phyloP scores from a whole-genome alignment of 352 stramenopile genomes.

The Globisporangium perplexum region DNA sequence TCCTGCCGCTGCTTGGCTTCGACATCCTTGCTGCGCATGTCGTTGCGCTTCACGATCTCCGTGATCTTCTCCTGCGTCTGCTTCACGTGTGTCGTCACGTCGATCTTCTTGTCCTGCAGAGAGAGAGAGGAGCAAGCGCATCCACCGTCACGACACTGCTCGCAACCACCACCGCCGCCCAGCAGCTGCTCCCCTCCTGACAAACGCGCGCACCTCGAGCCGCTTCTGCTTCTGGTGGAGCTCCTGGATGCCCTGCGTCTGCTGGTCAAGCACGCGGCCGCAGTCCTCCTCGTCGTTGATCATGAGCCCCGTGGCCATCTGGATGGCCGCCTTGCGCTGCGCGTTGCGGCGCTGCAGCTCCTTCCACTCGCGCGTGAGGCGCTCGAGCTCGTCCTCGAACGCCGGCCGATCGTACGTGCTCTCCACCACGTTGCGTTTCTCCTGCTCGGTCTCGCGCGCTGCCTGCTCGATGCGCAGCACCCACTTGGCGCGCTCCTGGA shows the following conservation, averaged over 20 bases:
- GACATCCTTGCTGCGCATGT: slow-evolving; percentile 56
- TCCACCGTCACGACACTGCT: neutral
- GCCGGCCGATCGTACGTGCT: slow-evolving; percentile 25
- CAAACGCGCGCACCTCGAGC: slow-evolving; percentile 34
- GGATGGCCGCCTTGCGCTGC: slow-evolving; percentile 60
- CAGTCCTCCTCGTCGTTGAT: slow-evolving; percentile 84
- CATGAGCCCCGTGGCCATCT: slow-evolving; percentile 60
- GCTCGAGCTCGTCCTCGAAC: slow-evolving; percentile 45
- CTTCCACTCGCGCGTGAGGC: slow-evolving; percentile 57
- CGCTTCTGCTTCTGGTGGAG: slow-evolving; percentile 63
- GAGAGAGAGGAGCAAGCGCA: neutral
- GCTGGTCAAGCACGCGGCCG: slow-evolving; percentile 54
- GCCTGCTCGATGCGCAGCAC: slow-evolving; percentile 38
- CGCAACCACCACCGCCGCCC: neutral
- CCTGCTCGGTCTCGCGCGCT: slow-evolving; percentile 34
- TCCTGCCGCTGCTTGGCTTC: slow-evolving; percentile 72
- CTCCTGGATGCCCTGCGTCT: slow-evolving; percentile 69
- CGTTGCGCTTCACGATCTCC: slow-evolving; percentile 59
- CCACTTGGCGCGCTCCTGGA: slow-evolving; percentile 33
- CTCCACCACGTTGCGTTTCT: slow-evolving; percentile 44
- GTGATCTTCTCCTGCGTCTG: slow-evolving; percentile 49
- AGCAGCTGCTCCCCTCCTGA: neutral
- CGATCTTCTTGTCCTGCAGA: slow-evolving; percentile 62
- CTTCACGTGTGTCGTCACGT: slow-evolving; percentile 64
- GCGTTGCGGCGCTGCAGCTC: slow-evolving; percentile 68